Evolutionary conservation across 2,329 filamentous ascomycete genomes (phyloP).

Genomic region (Coniochaeta sp.): DNA sequence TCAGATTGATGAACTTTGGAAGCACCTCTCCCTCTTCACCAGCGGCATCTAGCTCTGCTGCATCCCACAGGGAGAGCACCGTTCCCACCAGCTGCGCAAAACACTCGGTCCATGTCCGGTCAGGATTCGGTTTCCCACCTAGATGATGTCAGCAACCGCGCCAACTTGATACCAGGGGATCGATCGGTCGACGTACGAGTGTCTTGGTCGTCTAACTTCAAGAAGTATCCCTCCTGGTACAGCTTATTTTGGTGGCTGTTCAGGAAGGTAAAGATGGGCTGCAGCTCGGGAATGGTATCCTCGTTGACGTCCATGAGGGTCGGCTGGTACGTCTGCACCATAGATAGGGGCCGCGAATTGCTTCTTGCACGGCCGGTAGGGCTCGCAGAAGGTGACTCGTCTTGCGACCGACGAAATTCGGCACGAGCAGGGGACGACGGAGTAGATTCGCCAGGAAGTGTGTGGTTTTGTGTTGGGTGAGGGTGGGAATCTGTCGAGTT

Average conservation of each 20-base stretch:
- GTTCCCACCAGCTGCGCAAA: conserved; percentile 96
- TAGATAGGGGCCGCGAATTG: conserved; percentile 69
- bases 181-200: conserved; percentile 61
- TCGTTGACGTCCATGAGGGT: conserved; percentile 77
- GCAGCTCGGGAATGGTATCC: conserved; percentile 86
- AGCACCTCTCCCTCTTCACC: conserved; percentile 60
- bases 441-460: conserved; percentile 13
- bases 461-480: conserved; percentile 9
- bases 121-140: conserved; percentile 68
- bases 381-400: conserved; percentile 34
- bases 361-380: conserved; percentile 34
- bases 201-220: conserved; percentile 94
- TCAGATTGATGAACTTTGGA: conserved; percentile 78
- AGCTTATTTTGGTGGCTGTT: conserved; percentile 95
- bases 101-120: conserved; percentile 91
- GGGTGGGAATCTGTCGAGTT: conserved; percentile 7
- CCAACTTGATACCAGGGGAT: background rate
- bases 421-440: conserved; percentile 18
- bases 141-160: conserved; percentile 15
- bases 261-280: conserved; percentile 87
- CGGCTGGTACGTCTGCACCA: conserved; percentile 79
- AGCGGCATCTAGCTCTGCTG: conserved; percentile 79
- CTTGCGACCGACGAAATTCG: conserved; percentile 32
- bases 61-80: conserved; percentile 92
- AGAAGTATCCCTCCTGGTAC: conserved; percentile 95